phyloP scores from a whole-genome alignment of 768 basidiomycete species.

The Inosperma sp. region DNA sequence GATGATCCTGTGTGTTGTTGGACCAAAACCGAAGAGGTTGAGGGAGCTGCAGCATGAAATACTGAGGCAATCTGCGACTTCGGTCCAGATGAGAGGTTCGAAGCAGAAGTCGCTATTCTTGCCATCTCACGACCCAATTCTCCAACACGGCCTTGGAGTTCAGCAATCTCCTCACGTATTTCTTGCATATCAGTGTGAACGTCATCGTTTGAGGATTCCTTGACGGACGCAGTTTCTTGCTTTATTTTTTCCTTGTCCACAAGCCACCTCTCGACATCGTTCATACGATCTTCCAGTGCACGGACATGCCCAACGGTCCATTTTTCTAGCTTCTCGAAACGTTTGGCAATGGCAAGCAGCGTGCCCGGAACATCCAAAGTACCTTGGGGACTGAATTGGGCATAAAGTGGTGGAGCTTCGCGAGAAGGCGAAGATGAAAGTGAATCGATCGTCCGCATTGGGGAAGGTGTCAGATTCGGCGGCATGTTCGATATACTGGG shows the following conservation, averaged over 20 bases:
- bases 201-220: conserved; percentile 17
- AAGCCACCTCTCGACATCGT: conserved; percentile 85
- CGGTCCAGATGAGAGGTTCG: conserved; percentile 49
- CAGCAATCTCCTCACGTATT: conserved; percentile 63
- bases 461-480: conserved; percentile 60
- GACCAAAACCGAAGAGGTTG: conserved; percentile 43
- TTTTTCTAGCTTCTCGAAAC: conserved; percentile 86
- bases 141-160: conserved; percentile 69
- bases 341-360: conserved; percentile 65
- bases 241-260: conserved; percentile 79
- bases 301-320: conserved; percentile 89
- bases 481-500: conserved; percentile 44
- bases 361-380: conserved; percentile 72
- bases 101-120: conserved; percentile 51
- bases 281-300: conserved; percentile 87
- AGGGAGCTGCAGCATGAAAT: conserved; percentile 34
- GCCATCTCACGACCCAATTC: conserved; percentile 81
- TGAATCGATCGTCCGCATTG: conserved; percentile 49
- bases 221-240: conserved; percentile 27
- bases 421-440: conserved; percentile 44
- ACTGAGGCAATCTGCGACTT: conserved; percentile 44
- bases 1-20: conserved; percentile 27
- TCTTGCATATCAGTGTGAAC: conserved; percentile 44
- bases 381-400: conserved; percentile 68
- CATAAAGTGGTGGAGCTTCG: conserved; percentile 68